Base-by-base conservation (phyloP, 768 basidiomycete species). In the Plicaturopsis crispa region DNA sequence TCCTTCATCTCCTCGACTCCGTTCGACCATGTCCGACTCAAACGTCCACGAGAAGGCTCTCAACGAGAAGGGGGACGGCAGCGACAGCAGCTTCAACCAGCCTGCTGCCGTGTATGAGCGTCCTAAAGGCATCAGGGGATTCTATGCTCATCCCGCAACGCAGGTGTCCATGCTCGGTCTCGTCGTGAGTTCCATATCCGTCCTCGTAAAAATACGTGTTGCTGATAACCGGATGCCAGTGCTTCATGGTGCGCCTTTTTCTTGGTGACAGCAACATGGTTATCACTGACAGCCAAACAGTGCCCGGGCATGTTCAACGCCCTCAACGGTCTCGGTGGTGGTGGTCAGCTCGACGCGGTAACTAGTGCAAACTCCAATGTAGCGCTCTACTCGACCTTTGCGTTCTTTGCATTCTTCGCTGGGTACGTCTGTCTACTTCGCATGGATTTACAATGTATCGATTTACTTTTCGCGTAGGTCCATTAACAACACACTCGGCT, bases 401-500 rank as follows among this genome's bases (percentile, higher is more conserved):
- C 79, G 3, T 59, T 72, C 41, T 66, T 63, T 10, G 76, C 75
- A 0, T 82, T 84, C 63, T 80, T 82, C 41, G 67, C 83, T 11
- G 85, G 84, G 84, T 84, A 45, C n/a, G 69, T 54, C 2, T 18
- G 3, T 37, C 6, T n/a, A 30, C 28, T 24, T 35, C 10, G 13
- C 26, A 11, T 6, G 16, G 16, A 20, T 28, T 42, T 38, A 5
- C 10, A 4, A 8, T 33, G 14, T 22, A 18, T 22, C 16, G 26
- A 22, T 24, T 38, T 38, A 3, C 3, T 36, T 13, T 33, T 19
- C 31, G 14, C 28, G 22, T 40, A 85, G 86, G 13, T 81, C 84
- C 4, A 61, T 88, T 53, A 86, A 85, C 61, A 92, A 92, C 46
- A 73, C 73, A 39, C 65, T 93, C 19, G 90, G 90, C n/a, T 67